These are phyloP conservation scores for Rugonectria rugulosa DNA, from an alignment of 2,329 filamentous ascomycete species.

Conservation along the genomic window DNA sequence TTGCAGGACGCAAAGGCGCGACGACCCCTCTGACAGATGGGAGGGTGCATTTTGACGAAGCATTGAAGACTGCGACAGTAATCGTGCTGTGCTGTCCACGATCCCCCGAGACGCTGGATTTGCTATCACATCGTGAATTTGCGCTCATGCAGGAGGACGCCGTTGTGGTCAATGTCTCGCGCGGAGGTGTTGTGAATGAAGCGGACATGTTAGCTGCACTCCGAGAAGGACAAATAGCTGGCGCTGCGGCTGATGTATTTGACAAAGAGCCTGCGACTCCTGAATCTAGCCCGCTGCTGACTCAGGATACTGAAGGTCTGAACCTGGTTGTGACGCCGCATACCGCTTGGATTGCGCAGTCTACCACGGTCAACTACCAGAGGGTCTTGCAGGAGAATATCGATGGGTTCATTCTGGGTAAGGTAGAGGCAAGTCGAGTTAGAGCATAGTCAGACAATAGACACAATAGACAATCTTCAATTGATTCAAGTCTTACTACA, in stretches of 20 bases:
- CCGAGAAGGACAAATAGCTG: constrained; percentile 6
- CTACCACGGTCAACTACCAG: constrained; percentile 10
- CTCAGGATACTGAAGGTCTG: background rate
- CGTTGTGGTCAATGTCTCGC: constrained; percentile 17
- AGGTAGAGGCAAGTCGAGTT: too few species aligned
- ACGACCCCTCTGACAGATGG: background rate
- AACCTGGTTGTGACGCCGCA: constrained; percentile 14
- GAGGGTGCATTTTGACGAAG: background rate
- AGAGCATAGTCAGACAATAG: background rate
- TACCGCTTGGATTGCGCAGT: constrained; percentile 7
- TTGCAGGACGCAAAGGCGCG: constrained; percentile 4
- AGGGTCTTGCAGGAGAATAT: constrained; percentile 13
- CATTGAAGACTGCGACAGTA: background rate
- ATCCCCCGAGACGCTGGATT: background rate
- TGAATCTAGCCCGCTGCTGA: constrained; percentile 4
- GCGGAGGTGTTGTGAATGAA: constrained; percentile 17
- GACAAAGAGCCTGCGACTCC: constrained; percentile 10
- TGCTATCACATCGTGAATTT: constrained; percentile 1
- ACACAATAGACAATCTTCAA: background rate
- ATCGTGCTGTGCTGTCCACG: constrained; percentile 3
- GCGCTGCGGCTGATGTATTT: constrained; percentile 18
- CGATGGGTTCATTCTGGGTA: constrained; percentile 3
- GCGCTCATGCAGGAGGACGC: constrained; percentile 4
- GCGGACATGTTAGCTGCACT: constrained; percentile 11
- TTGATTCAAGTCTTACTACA: background rate